A percentile compares a stretch with the other conserved stretches of the same genome.
Evolutionary conservation across 257 asterid species (phyloP).

Genomic region (Voacanga thouarsii): DNA sequence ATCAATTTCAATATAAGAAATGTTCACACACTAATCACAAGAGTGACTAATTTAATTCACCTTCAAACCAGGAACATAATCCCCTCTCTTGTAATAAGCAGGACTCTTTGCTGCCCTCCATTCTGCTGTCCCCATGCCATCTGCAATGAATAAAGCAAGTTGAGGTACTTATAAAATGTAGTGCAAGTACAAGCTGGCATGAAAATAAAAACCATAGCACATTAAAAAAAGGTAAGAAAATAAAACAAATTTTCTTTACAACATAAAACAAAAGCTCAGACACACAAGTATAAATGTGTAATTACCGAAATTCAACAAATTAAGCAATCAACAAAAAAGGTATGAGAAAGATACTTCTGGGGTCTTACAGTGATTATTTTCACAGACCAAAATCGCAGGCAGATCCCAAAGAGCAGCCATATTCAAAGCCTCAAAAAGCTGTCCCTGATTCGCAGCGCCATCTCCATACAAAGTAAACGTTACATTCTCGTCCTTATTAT

Average conservation of each 20-base stretch:
- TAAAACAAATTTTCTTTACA: background rate
- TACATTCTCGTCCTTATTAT: slow-evolving; percentile 75
- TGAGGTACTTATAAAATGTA: background rate
- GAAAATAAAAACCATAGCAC: background rate
- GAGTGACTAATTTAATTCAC: slow-evolving; percentile 23
- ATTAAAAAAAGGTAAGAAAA: background rate
- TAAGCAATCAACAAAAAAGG: slow-evolving; percentile 6
- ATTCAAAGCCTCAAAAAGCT: slow-evolving; percentile 91
- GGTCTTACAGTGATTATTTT: slow-evolving; percentile 90
- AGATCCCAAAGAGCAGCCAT: slow-evolving; percentile 98
- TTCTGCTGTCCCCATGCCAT: slow-evolving; percentile 99
- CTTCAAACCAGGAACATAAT: slow-evolving; percentile 97
- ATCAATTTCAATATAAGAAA: background rate
- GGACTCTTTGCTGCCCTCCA: slow-evolving; percentile 99
- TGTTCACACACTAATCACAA: background rate
- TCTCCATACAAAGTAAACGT: slow-evolving; percentile 86
- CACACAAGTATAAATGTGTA: background rate
- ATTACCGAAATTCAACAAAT: background rate
- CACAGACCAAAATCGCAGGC: slow-evolving; percentile 95
- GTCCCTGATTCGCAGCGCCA: slow-evolving; percentile 99
- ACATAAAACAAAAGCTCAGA: background rate
- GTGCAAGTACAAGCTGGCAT: background rate
- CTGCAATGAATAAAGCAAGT: slow-evolving; percentile 38
- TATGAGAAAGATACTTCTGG: background rate
- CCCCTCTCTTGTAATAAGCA: slow-evolving; percentile 96